Evolutionary conservation across 345 rosid genomes (phyloP), one percentile per base, ranked within the genome.

Genomic region (Hibiscus syriacus): DNA sequence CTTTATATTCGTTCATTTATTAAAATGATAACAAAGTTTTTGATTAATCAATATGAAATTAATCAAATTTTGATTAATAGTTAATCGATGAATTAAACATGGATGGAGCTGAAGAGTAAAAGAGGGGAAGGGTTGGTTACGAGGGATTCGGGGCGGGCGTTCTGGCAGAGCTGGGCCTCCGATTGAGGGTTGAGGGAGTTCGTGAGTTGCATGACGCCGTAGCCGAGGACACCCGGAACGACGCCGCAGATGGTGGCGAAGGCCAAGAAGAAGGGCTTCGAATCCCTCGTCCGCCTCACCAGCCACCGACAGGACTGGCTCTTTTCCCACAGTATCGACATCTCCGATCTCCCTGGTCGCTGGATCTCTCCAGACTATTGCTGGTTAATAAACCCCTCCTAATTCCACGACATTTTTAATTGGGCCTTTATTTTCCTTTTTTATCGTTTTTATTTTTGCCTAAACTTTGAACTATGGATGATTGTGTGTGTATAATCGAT

Each of bases 201-300:
- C 43, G 99, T 94, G 74, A 74, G 16, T 83, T 91, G 97, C 98
- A 94, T 89, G 74, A 94, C 97, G 53, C 82, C 79, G 68, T 91
- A 94, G 62, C 99, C 99, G 34, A 94, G 78, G 26, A 85, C 76
- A 8, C 96, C 97, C 0, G 99, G 97, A 61, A 94, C 82, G 61
- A 94, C 93, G 61, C 97, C 96, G 71, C 99, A 94, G 2, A 86
- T 63, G 68, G 99, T 80, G 63, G 97, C 99, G 76, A 94, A 92
- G 9, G 90, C 74, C 46, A 91, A 75, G 86, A 92, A 89, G 88
- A 94, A 92, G 3, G 98, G 79, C 83, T 78, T 94, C 0, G 96
- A 92, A 52, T 87, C 98, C 61, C 90, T 72, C 6, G 96, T 91
- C 82, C 76, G 80, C 84, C 72, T 78, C 80, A 88, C 95, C 20